These are phyloP conservation scores for Suillus bovinus DNA, from an alignment of 768 basidiomycete genomes.

Conservation along the genomic window DNA sequence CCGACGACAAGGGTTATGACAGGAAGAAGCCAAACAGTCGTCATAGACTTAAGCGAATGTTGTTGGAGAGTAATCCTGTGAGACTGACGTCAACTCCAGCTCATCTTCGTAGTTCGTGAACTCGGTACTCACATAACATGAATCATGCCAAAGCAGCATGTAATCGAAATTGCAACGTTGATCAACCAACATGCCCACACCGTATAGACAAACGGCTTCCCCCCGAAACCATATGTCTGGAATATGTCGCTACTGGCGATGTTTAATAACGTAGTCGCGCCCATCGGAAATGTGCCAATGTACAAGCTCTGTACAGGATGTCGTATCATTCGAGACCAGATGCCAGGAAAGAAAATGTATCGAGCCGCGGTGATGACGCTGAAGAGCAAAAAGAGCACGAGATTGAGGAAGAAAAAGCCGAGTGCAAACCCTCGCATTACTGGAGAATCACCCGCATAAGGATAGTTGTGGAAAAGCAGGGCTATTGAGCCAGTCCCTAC, in stretches of 20 bases:
- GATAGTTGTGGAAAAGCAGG: constrained; percentile 56
- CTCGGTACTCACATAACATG: constrained; percentile 60
- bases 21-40: constrained; percentile 72
- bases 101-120: constrained; percentile 22
- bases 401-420: constrained; percentile 60
- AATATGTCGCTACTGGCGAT: constrained; percentile 48
- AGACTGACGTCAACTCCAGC: constrained; percentile 11
- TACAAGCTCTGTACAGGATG: constrained; percentile 54
- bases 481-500: constrained; percentile 53
- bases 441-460: constrained; percentile 46
- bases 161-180: constrained; percentile 52
- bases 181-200: constrained; percentile 75
- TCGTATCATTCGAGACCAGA: constrained; percentile 48
- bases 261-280: constrained; percentile 56
- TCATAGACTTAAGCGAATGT: constrained; percentile 57
- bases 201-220: constrained; percentile 49
- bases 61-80: constrained; percentile 58
- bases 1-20: constrained; percentile 74
- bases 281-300: constrained; percentile 57
- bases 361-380: constrained; percentile 44
- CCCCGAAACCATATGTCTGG: constrained; percentile 47
- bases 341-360: constrained; percentile 53
- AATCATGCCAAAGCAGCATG: constrained; percentile 61
- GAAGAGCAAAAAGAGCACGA: constrained; percentile 54
- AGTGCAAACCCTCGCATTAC: constrained; percentile 45